Conservation (phyloP, 2,329 filamentous ascomycete species). For the Magnaporthiopsis rhizophila region DNA sequence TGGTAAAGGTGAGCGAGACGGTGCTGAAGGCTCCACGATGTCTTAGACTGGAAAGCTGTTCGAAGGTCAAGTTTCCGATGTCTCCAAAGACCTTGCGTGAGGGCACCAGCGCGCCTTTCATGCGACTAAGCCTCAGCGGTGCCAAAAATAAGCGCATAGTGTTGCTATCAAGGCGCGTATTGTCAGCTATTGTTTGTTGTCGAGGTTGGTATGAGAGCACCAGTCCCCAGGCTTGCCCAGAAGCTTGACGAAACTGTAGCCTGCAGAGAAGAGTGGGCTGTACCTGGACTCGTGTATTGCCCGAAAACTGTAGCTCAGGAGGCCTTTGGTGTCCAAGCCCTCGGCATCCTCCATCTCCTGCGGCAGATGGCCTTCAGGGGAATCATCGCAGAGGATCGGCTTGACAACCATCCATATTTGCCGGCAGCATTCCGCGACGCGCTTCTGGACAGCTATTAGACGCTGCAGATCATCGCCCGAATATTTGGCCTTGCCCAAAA, state of each 20-base stretch:
- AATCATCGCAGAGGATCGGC: constrained; percentile 81
- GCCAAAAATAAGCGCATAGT: constrained; percentile 57
- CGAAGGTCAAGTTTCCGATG: constrained; percentile 69
- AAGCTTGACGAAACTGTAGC: neutral
- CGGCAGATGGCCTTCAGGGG: constrained; percentile 79
- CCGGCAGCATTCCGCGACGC: constrained; percentile 52
- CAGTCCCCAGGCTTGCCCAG: constrained; percentile 2
- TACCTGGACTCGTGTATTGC: constrained; percentile 91
- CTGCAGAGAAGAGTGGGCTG: constrained; percentile 9
- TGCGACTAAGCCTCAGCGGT: constrained; percentile 40
- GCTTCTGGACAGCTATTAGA: constrained; percentile 37
- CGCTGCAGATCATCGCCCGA: constrained; percentile 25
- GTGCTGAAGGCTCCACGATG: constrained; percentile 92
- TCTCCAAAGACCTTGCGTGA: constrained; percentile 48
- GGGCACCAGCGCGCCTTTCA: constrained; percentile 37
- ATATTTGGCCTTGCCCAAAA: constrained; percentile 34
- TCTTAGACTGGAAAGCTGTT: constrained; percentile 71
- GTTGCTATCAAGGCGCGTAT: constrained; percentile 42
- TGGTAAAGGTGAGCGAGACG: constrained; percentile 78
- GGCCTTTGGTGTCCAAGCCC: constrained; percentile 74
- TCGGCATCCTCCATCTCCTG: constrained; percentile 66
- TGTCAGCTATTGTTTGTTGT: constrained; percentile 12
- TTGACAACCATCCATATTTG: constrained; percentile 72
- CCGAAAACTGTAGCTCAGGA: constrained; percentile 91
- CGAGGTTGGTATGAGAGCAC: constrained; percentile 3